phyloP scores from a whole-genome alignment of 2,329 filamentous ascomycete species.

The Colletotrichum horii region DNA sequence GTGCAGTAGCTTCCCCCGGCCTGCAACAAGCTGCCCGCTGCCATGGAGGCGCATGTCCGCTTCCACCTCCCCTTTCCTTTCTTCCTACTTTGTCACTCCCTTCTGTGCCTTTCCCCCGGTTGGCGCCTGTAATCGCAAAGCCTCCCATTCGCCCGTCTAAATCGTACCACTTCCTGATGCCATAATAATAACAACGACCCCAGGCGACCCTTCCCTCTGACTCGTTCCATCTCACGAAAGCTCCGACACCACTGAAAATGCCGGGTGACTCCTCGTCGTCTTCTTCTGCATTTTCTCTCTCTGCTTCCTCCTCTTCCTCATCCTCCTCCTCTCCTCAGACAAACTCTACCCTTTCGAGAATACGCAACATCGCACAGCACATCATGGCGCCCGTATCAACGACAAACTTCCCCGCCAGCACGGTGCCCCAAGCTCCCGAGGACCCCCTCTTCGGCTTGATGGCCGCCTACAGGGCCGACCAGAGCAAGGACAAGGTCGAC shows the following conservation, averaged over 20 bases:
- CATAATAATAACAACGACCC: conserved; percentile 20
- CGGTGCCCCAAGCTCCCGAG: conserved; percentile 89
- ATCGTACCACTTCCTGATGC: conserved; percentile 20
- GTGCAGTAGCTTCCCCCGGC: not conserved
- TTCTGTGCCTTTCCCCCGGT: not conserved
- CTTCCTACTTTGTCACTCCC: not conserved
- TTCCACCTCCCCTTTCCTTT: not conserved
- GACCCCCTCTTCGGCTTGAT: conserved; percentile 95
- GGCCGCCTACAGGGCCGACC: conserved; percentile 84
- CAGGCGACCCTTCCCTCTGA: conserved; percentile 12
- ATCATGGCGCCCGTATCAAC: conserved; percentile 64
- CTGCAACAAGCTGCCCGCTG: not conserved
- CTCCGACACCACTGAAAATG: conserved; percentile 22
- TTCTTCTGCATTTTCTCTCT: conserved; percentile 34
- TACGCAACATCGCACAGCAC: conserved; percentile 71
- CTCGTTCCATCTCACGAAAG: conserved; percentile 17
- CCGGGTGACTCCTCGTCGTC: conserved; percentile 39
- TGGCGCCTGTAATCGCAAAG: conserved; percentile 21
- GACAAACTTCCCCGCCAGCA: conserved; percentile 76
- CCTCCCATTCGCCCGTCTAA: conserved; percentile 22
- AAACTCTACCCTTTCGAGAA: conserved; percentile 51
- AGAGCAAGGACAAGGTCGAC: conserved; percentile 83
- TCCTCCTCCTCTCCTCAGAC: conserved; percentile 46
- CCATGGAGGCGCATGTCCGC: conserved; percentile 15
- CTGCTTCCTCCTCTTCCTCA: conserved; percentile 38